Evolutionary conservation across 2,329 filamentous ascomycete species (phyloP).

Genomic region (Phaeoacremonium minimum): DNA sequence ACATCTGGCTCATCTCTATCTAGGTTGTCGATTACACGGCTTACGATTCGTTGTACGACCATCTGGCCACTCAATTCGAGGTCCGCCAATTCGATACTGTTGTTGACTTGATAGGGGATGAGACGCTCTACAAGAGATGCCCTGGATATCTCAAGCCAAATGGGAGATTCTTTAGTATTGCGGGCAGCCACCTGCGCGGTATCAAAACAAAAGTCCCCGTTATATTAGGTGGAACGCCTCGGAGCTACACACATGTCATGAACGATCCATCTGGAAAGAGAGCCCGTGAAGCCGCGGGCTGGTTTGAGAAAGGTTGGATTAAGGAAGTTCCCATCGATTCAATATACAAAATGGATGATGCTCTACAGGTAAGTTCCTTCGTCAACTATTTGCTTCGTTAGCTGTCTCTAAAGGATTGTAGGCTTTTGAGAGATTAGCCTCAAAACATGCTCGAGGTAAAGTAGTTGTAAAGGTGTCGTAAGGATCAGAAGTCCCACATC

Average conservation of each 20-base stretch:
- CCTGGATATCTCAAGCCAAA: constrained; percentile 13
- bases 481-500: too few relatives aligned
- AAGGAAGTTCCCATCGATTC: constrained; percentile 14
- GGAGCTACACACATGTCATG: constrained; percentile 7
- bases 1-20: background rate
- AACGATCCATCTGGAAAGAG: constrained; percentile 3
- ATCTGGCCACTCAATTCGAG: constrained; percentile 6
- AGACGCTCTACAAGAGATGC: constrained; percentile 14
- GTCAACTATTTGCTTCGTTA: background rate
- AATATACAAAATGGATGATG: constrained; percentile 12
- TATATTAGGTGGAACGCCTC: constrained; percentile 13
- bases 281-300: constrained; percentile 6
- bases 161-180: constrained; percentile 16
- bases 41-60: constrained; percentile 12
- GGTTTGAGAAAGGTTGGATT: constrained; percentile 7
- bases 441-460: constrained; percentile 13
- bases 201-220: constrained; percentile 13
- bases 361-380: constrained; percentile 4
- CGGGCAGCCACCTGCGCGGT: constrained; percentile 11
- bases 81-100: constrained; percentile 12
- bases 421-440: constrained; percentile 13
- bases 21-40: constrained; percentile 17
- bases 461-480: constrained; percentile 12
- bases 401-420: constrained; percentile 1
- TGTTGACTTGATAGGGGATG: constrained; percentile 16